Evolutionary conservation across 306 rosid species (phyloP), one percentile per base, ranked within the genome.

Genomic region (Alnus rubra): DNA sequence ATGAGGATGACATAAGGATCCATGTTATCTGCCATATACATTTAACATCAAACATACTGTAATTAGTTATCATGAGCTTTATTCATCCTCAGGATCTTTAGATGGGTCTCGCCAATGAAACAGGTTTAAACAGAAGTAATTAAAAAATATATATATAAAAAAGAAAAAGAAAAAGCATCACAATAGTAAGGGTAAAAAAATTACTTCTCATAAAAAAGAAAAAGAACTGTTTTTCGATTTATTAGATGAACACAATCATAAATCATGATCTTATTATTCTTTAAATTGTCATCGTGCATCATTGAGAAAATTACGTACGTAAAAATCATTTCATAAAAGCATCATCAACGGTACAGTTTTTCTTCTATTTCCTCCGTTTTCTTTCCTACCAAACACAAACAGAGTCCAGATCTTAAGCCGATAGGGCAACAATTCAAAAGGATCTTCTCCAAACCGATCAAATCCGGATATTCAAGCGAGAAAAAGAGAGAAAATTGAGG

Each of bases 1-100:
- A 54, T 85, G 69, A 93, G 87, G 76, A 82, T 76, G 73, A 91
- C 94, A 64, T 86, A 93, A 13, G 98, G 97, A 79, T 93, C 98
- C 94, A 93, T 91, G 39, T 91, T 79, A 69, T 58, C 98, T 91
- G 91, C 56, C 73, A 55, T 16, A 37, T 44, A n/a, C 37, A 78
- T 45, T 78, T 8, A 64, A 16, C 47, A 55, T n/a, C 51, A 39
- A 67, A 9, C 72, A 67, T 0, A 42, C 7, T 67, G 8, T 7
- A 35, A 64, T 64, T 42, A 16, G 48, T 37, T 15, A 37, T 64
- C 47, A 31, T 62, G 18, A 62, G 5, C 44, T 12, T 31, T 31
- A 30, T 30, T 30, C 44, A 4, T 62, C 69, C 7, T 62, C n/a
- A 31, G 68, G 9, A 62, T 62, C 30, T 60, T 42, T 13, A 52